A percentile compares a stretch with the other conserved stretches of the same genome.
Evolutionary conservation across 108 stramenopile species (phyloP).

Genomic region (Fistulifera pelliculosa): DNA sequence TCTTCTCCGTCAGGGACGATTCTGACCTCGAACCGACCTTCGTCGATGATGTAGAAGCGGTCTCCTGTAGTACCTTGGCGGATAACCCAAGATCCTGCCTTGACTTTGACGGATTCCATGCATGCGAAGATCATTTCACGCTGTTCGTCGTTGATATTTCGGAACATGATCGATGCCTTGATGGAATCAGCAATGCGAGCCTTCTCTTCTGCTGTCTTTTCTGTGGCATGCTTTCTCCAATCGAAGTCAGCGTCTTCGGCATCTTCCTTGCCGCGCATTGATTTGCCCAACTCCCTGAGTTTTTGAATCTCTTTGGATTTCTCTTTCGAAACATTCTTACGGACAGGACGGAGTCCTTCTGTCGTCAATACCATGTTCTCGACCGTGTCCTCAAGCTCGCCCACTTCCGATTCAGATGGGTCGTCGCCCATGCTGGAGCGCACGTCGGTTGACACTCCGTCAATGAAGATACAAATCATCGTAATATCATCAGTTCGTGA

Average conservation of each 20-base stretch:
- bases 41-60: conserved; percentile 89
- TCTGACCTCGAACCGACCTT: conserved; percentile 87
- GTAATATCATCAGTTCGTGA: conserved; percentile 98
- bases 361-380: conserved; percentile 22
- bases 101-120: conserved; percentile 83
- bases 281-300: conserved; percentile 26
- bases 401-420: conserved; percentile 7
- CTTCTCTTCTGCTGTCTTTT: conserved; percentile 86
- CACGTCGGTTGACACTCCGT: conserved; percentile 26
- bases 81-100: conserved; percentile 85
- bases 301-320: conserved; percentile 70
- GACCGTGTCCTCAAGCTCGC: conserved; percentile 11
- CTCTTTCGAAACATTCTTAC: conserved; percentile 54
- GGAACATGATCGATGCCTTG: conserved; percentile 85
- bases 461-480: conserved; percentile 85
- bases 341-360: conserved; percentile 46
- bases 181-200: conserved; percentile 76
- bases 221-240: conserved; percentile 33
- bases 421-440: background rate
- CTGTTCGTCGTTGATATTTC: conserved; percentile 78
- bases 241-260: conserved; percentile 32
- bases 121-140: conserved; percentile 81
- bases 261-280: conserved; percentile 15
- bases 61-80: conserved; percentile 87
- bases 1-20: conserved; percentile 59